phyloP scores from a whole-genome alignment of 1,284 basidiomycete genomes.

The Sphaerobolus stellatus region DNA sequence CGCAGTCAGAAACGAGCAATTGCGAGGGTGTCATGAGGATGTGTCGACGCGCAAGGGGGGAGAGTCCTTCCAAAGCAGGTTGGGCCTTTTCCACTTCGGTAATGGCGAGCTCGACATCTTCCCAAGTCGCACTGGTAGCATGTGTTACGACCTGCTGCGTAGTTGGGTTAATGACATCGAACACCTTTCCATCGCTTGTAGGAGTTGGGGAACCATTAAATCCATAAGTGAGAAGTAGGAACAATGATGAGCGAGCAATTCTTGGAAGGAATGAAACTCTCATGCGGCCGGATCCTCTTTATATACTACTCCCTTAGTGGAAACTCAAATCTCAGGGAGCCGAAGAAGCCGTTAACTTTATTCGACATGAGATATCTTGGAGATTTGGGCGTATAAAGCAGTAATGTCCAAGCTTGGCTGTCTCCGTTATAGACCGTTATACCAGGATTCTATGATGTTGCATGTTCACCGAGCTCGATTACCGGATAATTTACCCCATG shows the following conservation, averaged over 20 bases:
- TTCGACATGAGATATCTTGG: too few relatives aligned
- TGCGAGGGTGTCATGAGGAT: constrained; percentile 49
- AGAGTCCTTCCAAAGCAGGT: constrained; percentile 45
- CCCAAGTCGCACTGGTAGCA: constrained; percentile 29
- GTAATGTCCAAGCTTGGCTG: too few relatives aligned
- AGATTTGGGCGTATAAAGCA: too few relatives aligned
- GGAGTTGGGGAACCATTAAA: constrained; percentile 31
- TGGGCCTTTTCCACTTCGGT: constrained; percentile 48
- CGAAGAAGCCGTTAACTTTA: too few relatives aligned
- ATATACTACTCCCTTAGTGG: too few relatives aligned
- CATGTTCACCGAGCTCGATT: too few relatives aligned
- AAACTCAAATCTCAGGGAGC: too few relatives aligned
- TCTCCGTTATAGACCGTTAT: too few relatives aligned
- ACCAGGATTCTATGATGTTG: too few relatives aligned
- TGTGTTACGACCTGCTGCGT: constrained; percentile 41
- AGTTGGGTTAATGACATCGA: constrained; percentile 46
- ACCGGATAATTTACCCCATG: too few relatives aligned
- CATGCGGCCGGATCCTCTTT: too few relatives aligned
- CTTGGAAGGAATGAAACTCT: too few relatives aligned
- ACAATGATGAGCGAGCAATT: not conserved
- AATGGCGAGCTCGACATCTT: constrained; percentile 36
- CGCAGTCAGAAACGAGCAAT: constrained; percentile 36
- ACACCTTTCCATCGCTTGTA: constrained; percentile 40
- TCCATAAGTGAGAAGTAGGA: not conserved
- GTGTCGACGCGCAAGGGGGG: constrained; percentile 37